Conservation (phyloP, 2,329 filamentous ascomycete species). For the Xylariales sp. region DNA sequence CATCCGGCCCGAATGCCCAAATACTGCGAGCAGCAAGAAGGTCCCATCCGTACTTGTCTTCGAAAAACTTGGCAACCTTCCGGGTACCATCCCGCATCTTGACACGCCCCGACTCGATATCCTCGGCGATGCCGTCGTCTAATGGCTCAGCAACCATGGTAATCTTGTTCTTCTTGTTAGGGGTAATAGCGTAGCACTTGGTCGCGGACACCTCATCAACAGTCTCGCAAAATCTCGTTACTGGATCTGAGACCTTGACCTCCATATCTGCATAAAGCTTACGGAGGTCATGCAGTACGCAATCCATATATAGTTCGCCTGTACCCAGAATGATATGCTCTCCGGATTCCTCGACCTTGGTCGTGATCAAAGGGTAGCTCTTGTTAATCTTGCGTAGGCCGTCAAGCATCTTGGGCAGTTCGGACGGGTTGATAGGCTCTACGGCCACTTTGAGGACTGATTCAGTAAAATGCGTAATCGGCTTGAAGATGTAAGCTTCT, state of each 20-base stretch:
- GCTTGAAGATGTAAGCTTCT: constrained; percentile 92
- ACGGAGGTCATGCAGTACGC: constrained; percentile 90
- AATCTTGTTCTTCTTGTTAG: constrained; percentile 99
- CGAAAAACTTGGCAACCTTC: constrained; percentile 94
- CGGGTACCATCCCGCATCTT: constrained; percentile 89
- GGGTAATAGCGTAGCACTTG: constrained; percentile 95
- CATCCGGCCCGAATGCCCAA: constrained; percentile 97
- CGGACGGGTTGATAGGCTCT: constrained; percentile 95
- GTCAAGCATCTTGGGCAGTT: constrained; percentile 97
- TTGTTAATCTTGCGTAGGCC: constrained; percentile 96
- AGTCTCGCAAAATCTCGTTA: constrained; percentile 96
- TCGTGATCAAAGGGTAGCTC: constrained; percentile 90
- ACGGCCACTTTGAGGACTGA: constrained; percentile 97
- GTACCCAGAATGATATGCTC: constrained; percentile 95
- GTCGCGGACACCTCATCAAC: constrained; percentile 96
- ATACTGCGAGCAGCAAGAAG: constrained; percentile 90
- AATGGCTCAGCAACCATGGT: constrained; percentile 97
- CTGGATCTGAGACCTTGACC: constrained; percentile 96
- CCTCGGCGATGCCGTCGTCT: constrained; percentile 88
- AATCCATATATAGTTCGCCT: constrained; percentile 99
- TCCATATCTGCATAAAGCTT: constrained; percentile 98
- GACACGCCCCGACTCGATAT: constrained; percentile 88
- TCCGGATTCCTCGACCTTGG: constrained; percentile 96
- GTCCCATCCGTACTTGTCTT: constrained; percentile 96
- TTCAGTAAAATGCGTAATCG: constrained; percentile 90